Percentiles rank a stretch among this genome's conserved stretches.
Conservation (phyloP, 495 filamentous ascomycete genomes). For the Ramalina intermedia region DNA sequence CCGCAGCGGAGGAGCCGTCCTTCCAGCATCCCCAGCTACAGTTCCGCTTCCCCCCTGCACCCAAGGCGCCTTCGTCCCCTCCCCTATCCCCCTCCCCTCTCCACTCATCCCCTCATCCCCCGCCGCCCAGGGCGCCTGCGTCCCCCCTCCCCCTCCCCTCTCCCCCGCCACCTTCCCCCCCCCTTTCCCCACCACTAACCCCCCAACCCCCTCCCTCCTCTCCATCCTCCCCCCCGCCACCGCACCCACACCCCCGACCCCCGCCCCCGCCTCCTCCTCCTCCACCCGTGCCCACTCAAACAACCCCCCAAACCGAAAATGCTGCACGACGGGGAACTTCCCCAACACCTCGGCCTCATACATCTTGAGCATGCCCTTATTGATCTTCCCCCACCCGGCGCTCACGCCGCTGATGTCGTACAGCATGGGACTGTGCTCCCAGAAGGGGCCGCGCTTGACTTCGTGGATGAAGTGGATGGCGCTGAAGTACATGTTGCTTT, state of each 20-base stretch:
- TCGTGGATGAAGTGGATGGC: slow-evolving; percentile 98
- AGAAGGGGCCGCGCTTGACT: slow-evolving; percentile 94
- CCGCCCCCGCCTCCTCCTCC: slow-evolving; percentile 21
- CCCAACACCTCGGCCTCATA: slow-evolving; percentile 55
- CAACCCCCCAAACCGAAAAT: slow-evolving; percentile 62
- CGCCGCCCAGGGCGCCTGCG: neutral
- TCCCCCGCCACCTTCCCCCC: neutral
- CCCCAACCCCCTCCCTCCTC: neutral
- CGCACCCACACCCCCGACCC: slow-evolving; percentile 13
- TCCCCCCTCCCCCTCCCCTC: neutral
- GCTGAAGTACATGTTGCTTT: slow-evolving; percentile 84
- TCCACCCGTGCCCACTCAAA: slow-evolving; percentile 69
- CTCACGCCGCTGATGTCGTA: slow-evolving; percentile 87
- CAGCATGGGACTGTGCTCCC: slow-evolving; percentile 93
- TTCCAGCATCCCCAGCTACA: neutral
- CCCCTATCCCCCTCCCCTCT: neutral
- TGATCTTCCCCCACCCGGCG: slow-evolving; percentile 94
- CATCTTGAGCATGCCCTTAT: slow-evolving; percentile 78
- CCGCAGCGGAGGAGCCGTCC: neutral
- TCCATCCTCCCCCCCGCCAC: neutral
- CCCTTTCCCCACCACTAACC: neutral
- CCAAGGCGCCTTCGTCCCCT: slow-evolving; percentile 11
- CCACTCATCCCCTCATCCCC: neutral
- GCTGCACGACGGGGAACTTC: slow-evolving; percentile 58
- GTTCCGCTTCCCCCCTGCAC: neutral